Evolutionary conservation across 2,329 filamentous ascomycete species (phyloP).

Genomic region (Elsinoe fawcettii): DNA sequence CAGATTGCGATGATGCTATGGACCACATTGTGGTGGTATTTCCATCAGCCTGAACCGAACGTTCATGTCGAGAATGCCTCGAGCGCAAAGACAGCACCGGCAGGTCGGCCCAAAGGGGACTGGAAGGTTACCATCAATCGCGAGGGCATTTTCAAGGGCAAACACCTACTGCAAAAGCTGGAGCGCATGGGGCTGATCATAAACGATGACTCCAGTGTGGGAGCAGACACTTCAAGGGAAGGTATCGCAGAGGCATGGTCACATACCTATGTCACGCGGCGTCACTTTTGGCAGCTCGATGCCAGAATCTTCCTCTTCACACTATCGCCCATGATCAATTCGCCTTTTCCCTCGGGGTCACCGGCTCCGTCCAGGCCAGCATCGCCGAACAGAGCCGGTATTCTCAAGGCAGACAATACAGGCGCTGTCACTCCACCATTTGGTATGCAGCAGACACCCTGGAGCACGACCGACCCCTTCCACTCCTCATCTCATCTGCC

Average conservation of each 20-base stretch:
- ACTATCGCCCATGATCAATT: conserved; percentile 51
- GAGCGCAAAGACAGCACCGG: conserved; percentile 55
- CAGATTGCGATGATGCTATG: conserved; percentile 97
- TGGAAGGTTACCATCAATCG: conserved; percentile 80
- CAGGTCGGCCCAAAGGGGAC: conserved; percentile 69
- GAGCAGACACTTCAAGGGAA: conserved; percentile 43
- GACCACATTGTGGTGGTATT: conserved; percentile 95
- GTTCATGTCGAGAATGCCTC: conserved; percentile 55
- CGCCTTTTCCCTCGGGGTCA: conserved; percentile 43
- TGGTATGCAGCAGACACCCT: not conserved
- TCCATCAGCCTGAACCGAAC: conserved; percentile 72
- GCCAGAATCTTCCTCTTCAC: conserved; percentile 82
- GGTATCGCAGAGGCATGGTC: conserved; percentile 60
- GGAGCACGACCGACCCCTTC: conserved; percentile 55
- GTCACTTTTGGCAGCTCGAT: conserved; percentile 88
- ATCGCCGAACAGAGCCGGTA: conserved; percentile 14
- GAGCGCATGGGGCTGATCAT: conserved; percentile 86
- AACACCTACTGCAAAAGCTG: conserved; percentile 77
- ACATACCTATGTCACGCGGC: conserved; percentile 71
- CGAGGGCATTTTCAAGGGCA: conserved; percentile 80
- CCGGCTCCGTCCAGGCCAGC: conserved; percentile 27
- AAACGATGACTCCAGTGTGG: conserved; percentile 67
- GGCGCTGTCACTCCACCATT: conserved; percentile 11
- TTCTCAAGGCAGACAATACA: conserved; percentile 22
- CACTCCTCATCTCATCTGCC: conserved; percentile 76